Base-by-base conservation (phyloP, 1,284 basidiomycete species). In the Tilletia walkeri region DNA sequence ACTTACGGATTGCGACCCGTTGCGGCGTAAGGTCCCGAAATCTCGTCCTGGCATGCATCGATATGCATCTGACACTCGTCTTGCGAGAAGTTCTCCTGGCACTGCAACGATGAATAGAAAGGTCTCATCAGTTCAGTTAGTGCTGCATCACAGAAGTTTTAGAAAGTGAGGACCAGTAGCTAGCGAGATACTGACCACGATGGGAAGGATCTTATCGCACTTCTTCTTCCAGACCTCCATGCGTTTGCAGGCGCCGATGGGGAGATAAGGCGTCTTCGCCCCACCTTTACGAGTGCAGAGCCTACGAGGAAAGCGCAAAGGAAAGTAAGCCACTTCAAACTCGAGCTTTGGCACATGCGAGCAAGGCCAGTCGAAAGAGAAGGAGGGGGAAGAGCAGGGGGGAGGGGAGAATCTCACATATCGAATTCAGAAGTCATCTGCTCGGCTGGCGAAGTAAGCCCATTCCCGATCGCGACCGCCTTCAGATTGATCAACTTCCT, bases 401-500 rank as follows among this genome's bases (percentile, higher is more conserved):
- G 4, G 53, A 24, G 34, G n/a, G 36, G 63, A 65, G 41, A 66
- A n/a, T n/a, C 67, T 41, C 54, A 68, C 73, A 80, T 76, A 69
- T 80, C 78, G 56, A 72, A 81, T 67, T 79, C 78, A 24, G 70
- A 71, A 34, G 72, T 68, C 34, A 73, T 72, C 70, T 79, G 78
- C 66, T 73, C 72, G 34, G 67, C 67, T 14, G 72, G 67, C 68
- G 87, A 86, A 0, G 87, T 87, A 49, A 87, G 80, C 7, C 87
- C 87, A 73, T 85, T 86, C 87, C 93, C 92, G 67, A 95, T 92
- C 85, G 94, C 88, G 49, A 92, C 86, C 18, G 90, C 91, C 65
- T 88, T 87, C 5, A 95, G 86, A 80, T 94, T 94, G 78, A 95
- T 88, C 18, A 81, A 54, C 45, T 65, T 56, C 14, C 72, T 72